Percentiles rank a stretch among this genome's conserved stretches.
Conservation (phyloP, 176 grass and related monocot genomes). For the Triticum timopheevii region DNA sequence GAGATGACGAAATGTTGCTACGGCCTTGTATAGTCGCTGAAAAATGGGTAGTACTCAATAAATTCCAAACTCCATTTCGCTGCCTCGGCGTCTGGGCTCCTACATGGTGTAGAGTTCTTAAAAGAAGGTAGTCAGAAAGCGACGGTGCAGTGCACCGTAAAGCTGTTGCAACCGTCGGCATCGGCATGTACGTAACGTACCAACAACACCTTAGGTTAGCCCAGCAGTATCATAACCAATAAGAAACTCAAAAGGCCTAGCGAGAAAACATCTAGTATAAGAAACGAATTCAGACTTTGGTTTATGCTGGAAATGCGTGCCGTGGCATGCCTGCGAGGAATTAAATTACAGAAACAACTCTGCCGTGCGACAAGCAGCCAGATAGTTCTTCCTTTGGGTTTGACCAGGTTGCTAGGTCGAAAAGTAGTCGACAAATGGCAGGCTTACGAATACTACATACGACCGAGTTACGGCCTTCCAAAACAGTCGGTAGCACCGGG, state of each 20-base stretch:
- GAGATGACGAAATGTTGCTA: too few species aligned
- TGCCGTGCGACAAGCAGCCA: conserved; percentile 11
- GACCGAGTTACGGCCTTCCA: not conserved
- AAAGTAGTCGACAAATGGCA: conserved; percentile 25
- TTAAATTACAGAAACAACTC: not conserved
- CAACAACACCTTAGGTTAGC: not conserved
- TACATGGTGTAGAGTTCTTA: too few species aligned
- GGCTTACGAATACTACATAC: not conserved
- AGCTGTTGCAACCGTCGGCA: conserved; percentile 20
- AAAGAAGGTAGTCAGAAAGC: too few species aligned
- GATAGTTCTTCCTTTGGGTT: not conserved
- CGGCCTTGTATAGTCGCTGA: too few species aligned
- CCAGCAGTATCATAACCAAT: not conserved
- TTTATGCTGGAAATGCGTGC: not conserved
- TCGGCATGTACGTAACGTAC: not conserved
- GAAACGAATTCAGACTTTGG: not conserved
- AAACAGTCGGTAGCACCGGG: not conserved
- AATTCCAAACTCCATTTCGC: too few species aligned
- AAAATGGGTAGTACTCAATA: too few species aligned
- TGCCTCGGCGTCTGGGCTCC: too few species aligned
- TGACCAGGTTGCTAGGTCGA: not conserved
- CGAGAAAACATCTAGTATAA: not conserved
- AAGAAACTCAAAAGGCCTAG: not conserved
- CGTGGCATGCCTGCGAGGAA: not conserved
- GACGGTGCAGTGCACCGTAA: conserved; percentile 13